phyloP scores from a whole-genome alignment of 2,329 filamentous ascomycete species.

The Nemania serpens region DNA sequence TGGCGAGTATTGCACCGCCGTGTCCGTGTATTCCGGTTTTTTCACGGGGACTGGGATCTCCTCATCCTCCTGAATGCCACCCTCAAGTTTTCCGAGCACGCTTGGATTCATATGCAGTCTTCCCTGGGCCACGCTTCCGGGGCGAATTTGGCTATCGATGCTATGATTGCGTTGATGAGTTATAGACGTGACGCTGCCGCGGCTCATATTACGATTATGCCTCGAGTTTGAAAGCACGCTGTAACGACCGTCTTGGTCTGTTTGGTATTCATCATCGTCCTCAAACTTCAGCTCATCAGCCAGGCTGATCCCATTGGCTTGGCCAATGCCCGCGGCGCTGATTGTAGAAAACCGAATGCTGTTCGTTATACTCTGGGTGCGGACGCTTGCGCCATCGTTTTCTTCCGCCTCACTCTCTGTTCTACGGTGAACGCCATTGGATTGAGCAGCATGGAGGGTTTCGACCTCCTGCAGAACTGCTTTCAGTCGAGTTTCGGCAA shows the following conservation, averaged over 20 bases:
- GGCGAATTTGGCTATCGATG: slow-evolving; percentile 60
- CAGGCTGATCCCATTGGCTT: slow-evolving; percentile 72
- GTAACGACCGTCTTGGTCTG: slow-evolving; percentile 72
- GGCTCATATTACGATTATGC: slow-evolving; percentile 60
- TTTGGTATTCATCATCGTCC: slow-evolving; percentile 73
- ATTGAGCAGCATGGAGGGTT: slow-evolving; percentile 64
- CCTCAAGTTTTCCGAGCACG: slow-evolving; percentile 61
- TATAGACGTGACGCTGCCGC: slow-evolving; percentile 57
- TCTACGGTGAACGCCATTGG: slow-evolving; percentile 45
- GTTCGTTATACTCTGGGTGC: slow-evolving; percentile 74
- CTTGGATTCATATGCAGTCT: slow-evolving; percentile 58
- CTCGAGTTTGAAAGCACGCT: slow-evolving; percentile 59
- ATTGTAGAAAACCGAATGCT: slow-evolving; percentile 75
- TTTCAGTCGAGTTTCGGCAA: slow-evolving; percentile 87
- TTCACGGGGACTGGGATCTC: slow-evolving; percentile 44
- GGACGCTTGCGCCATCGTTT: slow-evolving; percentile 73
- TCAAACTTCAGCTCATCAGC: slow-evolving; percentile 92
- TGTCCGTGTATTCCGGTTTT: slow-evolving; percentile 44
- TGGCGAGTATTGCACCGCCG: slow-evolving; percentile 81
- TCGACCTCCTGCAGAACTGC: slow-evolving; percentile 83
- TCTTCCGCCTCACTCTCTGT: slow-evolving; percentile 66
- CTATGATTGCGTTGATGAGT: slow-evolving; percentile 62
- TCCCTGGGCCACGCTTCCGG: slow-evolving; percentile 59
- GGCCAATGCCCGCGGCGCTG: slow-evolving; percentile 59
- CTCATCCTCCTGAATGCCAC: slow-evolving; percentile 56